phyloP scores from a whole-genome alignment of 108 stramenopile species.

The Conticribra guillardii region DNA sequence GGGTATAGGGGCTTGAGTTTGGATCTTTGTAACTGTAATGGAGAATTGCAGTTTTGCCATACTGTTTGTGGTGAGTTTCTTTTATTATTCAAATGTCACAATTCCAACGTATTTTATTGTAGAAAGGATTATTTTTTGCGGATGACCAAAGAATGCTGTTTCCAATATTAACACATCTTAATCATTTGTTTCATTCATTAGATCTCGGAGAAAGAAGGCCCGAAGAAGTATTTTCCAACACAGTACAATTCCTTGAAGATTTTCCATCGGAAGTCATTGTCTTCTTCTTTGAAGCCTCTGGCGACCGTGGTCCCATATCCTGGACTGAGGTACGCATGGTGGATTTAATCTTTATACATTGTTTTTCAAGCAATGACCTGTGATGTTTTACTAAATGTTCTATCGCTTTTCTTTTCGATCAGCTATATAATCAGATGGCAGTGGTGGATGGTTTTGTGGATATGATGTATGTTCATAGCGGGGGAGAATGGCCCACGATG shows the following conservation, averaged over 20 bases:
- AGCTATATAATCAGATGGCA: constrained; percentile 33
- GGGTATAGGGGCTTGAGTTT: constrained; percentile 43
- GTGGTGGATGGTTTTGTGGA: constrained; percentile 37
- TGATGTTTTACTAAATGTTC: too few species aligned
- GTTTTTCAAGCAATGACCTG: too few species aligned
- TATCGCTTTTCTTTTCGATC: too few species aligned
- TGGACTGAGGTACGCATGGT: too few species aligned
- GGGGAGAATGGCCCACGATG: constrained; percentile 66
- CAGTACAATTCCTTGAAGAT: constrained; percentile 32
- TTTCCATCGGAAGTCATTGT: constrained; percentile 51
- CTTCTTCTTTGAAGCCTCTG: constrained; percentile 33
- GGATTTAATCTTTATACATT: too few species aligned
- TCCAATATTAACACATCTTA: neutral
- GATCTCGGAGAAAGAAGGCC: constrained; percentile 40
- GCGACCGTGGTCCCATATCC: constrained; percentile 27
- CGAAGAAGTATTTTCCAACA: constrained; percentile 35
- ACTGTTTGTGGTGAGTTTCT: constrained; percentile 33
- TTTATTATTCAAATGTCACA: neutral
- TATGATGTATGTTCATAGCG: constrained; percentile 42
- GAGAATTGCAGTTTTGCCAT: constrained; percentile 41
- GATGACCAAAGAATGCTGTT: neutral
- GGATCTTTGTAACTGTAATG: constrained; percentile 42
- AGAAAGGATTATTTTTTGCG: neutral
- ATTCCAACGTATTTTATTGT: neutral
- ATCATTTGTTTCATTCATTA: neutral